Conservation (phyloP, 2,329 filamentous ascomycete genomes). For the Penicillium olsonii region DNA sequence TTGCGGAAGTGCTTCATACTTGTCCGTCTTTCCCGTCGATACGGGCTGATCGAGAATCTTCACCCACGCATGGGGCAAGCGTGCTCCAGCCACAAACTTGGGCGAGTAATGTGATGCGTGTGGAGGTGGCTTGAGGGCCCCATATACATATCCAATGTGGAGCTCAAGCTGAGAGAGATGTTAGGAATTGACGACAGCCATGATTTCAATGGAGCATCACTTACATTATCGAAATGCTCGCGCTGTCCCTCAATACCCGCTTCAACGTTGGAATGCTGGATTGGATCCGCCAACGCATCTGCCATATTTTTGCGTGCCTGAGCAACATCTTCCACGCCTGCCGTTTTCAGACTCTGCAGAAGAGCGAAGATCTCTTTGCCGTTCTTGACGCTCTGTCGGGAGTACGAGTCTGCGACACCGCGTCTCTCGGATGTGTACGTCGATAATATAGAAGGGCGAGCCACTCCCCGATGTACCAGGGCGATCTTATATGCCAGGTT, state of each 20-base stretch:
- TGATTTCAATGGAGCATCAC: background rate
- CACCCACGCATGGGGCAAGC: slow-evolving; percentile 48
- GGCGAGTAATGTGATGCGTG: slow-evolving; percentile 42
- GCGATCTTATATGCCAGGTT: slow-evolving; percentile 51
- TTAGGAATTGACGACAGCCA: background rate
- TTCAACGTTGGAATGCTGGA: slow-evolving; percentile 9
- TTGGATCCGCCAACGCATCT: slow-evolving; percentile 2
- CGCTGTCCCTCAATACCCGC: slow-evolving; percentile 38
- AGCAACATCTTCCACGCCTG: slow-evolving; percentile 17
- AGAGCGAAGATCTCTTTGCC: slow-evolving; percentile 46
- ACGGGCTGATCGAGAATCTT: background rate
- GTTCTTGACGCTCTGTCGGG: slow-evolving; percentile 48
- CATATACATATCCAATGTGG: slow-evolving; percentile 50
- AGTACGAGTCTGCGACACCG: slow-evolving; percentile 43
- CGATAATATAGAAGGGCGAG: slow-evolving; percentile 31
- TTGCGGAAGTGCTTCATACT: background rate
- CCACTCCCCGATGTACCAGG: slow-evolving; percentile 36
- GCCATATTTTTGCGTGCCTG: slow-evolving; percentile 7
- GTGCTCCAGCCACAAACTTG: slow-evolving; percentile 41
- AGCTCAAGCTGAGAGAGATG: slow-evolving; percentile 31
- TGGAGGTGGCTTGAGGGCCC: slow-evolving; percentile 31
- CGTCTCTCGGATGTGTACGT: slow-evolving; percentile 42
- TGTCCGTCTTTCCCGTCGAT: background rate
- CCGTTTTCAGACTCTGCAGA: slow-evolving; percentile 41
- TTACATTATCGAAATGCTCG: slow-evolving; percentile 46